Evolutionary conservation across 305 asterid species (phyloP).

Genomic region (Caryopteris hybrid): DNA sequence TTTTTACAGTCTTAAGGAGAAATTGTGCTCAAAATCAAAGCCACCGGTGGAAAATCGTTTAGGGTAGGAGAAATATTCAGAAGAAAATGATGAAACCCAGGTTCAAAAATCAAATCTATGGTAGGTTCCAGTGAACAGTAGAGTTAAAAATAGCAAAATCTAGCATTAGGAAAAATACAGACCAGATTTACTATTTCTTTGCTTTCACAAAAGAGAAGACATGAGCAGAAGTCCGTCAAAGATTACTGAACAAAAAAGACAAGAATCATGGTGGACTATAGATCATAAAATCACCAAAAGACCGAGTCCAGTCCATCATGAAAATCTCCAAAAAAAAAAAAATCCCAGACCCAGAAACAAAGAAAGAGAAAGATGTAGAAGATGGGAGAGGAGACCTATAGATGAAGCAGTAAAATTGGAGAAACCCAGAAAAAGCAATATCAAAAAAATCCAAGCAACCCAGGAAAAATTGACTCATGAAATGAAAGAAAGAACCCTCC

Average conservation of each 20-base stretch:
- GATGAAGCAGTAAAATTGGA: background rate
- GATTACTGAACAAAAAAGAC: constrained; percentile 3
- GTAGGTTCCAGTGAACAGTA: constrained; percentile 45
- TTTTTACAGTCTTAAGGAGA: background rate
- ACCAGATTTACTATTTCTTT: constrained; percentile 37
- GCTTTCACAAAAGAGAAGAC: constrained; percentile 21
- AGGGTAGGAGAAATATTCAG: constrained; percentile 3
- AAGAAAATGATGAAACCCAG: constrained; percentile 22
- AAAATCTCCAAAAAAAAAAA: background rate
- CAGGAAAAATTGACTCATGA: background rate
- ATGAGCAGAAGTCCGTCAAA: constrained; percentile 22
- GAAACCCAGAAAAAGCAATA: constrained; percentile 6
- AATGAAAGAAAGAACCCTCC: background rate
- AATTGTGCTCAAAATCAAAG: constrained; percentile 23
- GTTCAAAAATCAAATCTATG: constrained; percentile 31
- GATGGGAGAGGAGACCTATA: background rate
- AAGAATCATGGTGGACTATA: constrained; percentile 18
- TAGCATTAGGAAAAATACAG: constrained; percentile 12
- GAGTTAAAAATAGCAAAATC: constrained; percentile 19
- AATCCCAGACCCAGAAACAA: background rate
- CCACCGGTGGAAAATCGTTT: constrained; percentile 11
- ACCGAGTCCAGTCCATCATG: constrained; percentile 10
- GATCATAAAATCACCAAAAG: constrained; percentile 47
- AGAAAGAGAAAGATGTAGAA: background rate
- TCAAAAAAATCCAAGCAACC: background rate